Conservation (phyloP, 192 early-diverging fungal genomes). For the Mortierella antarctica region DNA sequence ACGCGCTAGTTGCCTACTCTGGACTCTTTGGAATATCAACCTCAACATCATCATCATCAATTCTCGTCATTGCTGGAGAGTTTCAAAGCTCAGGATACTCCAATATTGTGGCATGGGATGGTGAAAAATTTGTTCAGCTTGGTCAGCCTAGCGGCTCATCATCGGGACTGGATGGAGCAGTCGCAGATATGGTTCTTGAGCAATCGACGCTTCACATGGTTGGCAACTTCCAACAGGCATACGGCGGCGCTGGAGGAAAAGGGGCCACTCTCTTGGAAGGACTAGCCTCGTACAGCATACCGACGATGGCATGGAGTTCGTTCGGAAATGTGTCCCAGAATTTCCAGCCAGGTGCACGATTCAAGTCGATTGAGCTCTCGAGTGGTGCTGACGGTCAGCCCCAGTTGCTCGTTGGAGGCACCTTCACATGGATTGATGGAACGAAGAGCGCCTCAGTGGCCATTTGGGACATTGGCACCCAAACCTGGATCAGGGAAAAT, state of each 20-base stretch:
- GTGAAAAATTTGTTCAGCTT: conserved; percentile 18
- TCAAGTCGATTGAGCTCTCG: conserved; percentile 22
- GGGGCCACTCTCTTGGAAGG: background rate
- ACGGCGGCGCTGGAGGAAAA: background rate
- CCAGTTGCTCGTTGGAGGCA: conserved; percentile 18
- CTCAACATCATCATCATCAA: conserved; percentile 4
- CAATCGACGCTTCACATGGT: conserved; percentile 42
- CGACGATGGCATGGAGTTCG: conserved; percentile 2
- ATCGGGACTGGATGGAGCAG: conserved; percentile 61
- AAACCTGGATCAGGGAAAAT: conserved; percentile 15
- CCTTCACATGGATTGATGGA: conserved; percentile 8
- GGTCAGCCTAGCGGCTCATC: conserved; percentile 2
- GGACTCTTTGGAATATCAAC: conserved; percentile 11
- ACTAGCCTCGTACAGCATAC: conserved; percentile 26
- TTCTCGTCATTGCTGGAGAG: conserved; percentile 70
- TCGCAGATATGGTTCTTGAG: conserved; percentile 52
- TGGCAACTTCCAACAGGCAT: conserved; percentile 39
- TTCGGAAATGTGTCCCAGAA: conserved; percentile 26
- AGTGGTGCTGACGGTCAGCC: conserved; percentile 13
- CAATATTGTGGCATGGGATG: conserved; percentile 72
- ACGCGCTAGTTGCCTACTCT: conserved; percentile 51
- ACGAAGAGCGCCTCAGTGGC: conserved; percentile 4
- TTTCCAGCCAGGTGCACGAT: conserved; percentile 16
- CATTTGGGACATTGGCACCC: conserved; percentile 21
- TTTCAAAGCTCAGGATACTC: conserved; percentile 61